These are phyloP conservation scores for Lepiota brunneoincarnata DNA, from an alignment of 768 basidiomycete genomes.

Conservation along the genomic window DNA sequence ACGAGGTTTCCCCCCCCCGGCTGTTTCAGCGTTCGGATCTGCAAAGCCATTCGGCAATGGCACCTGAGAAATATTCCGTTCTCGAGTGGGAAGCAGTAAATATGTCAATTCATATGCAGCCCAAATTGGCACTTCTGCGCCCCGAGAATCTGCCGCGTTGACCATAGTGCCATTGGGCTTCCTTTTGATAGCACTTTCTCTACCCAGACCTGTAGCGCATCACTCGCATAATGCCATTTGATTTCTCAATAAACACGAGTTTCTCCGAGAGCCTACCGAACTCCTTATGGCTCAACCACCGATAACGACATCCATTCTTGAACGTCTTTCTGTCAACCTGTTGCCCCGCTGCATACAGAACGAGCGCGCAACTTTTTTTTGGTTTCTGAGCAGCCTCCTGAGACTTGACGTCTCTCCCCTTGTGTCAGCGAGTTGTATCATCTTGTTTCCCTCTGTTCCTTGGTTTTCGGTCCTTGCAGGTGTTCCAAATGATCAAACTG, in stretches of 20 bases:
- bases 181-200: slow-evolving; percentile 2
- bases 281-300: not conserved
- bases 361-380: no score
- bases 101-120: slow-evolving; percentile 3
- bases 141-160: slow-evolving; percentile 19
- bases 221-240: not conserved
- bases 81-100: slow-evolving; percentile 2
- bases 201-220: slow-evolving; percentile 3
- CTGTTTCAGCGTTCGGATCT: slow-evolving; percentile 13
- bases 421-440: not conserved
- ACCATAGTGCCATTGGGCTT: slow-evolving; percentile 4
- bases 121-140: slow-evolving; percentile 18
- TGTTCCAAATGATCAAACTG: not conserved
- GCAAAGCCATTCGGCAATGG: not conserved
- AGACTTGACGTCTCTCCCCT: not conserved
- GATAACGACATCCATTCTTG: no score
- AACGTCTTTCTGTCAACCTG: no score
- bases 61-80: slow-evolving; percentile 11
- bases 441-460: not conserved
- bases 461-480: not conserved
- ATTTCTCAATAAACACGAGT: not conserved
- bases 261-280: slow-evolving; percentile 1
- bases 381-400: no score
- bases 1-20: slow-evolving; percentile 1
- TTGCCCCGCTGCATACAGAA: no score